Percentiles rank a stretch among this genome's conserved stretches.
Evolutionary conservation across 306 rosid genomes (phyloP).

Genomic region (Medicago truncatula): MtrunA17r5.0-ANR NC_053046.1:6351001-6351500

Average conservation of each 20-base stretch:
- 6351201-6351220: too few relatives aligned
- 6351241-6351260: too few relatives aligned
- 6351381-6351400: constrained; percentile 52
- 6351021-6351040: not conserved
- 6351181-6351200: not conserved
- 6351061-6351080: not conserved
- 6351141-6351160: not conserved
- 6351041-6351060: not conserved
- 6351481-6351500: constrained; percentile 22
- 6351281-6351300: constrained; percentile 30
- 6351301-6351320: constrained; percentile 52
- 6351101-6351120: constrained; percentile 2
- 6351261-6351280: too few relatives aligned
- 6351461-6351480: constrained; percentile 22
- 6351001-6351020: constrained; percentile 10
- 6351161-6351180: constrained; percentile 19
- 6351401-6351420: not conserved
- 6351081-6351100: constrained; percentile 1
- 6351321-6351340: constrained; percentile 61
- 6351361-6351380: constrained; percentile 55
- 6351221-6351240: too few relatives aligned
- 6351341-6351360: constrained; percentile 56
- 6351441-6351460: constrained; percentile 37
- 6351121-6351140: constrained; percentile 11
- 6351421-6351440: not conserved